Conservation (phyloP, 768 basidiomycete genomes). For the Candolleomyces aberdarensis region DNA sequence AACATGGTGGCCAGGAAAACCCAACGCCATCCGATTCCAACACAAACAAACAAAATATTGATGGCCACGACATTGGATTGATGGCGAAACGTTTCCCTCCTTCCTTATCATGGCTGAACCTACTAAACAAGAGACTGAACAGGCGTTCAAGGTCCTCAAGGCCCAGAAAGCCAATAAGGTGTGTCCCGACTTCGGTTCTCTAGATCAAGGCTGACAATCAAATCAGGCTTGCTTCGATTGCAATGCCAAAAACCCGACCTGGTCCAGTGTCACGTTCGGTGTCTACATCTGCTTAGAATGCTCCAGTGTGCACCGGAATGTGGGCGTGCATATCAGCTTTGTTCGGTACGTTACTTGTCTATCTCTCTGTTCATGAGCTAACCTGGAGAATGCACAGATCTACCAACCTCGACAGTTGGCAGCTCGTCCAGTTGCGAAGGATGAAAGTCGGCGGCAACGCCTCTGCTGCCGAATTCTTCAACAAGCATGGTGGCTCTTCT, state of each 20-base stretch:
- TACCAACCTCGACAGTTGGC: conserved; percentile 96
- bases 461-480: conserved; percentile 84
- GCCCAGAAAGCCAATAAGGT: conserved; percentile 90
- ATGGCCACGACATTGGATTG: neutral
- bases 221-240: conserved; percentile 83
- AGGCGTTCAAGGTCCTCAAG: conserved; percentile 79
- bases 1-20: neutral
- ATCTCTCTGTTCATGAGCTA: too few relatives aligned
- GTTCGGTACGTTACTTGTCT: conserved; percentile 61
- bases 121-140: conserved; percentile 83
- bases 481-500: conserved; percentile 75
- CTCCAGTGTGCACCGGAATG: conserved; percentile 90
- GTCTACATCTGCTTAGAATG: conserved; percentile 98
- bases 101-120: conserved; percentile 58
- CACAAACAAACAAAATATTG: neutral
- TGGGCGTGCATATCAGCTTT: conserved; percentile 98
- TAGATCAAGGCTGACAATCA: neutral
- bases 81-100: neutral
- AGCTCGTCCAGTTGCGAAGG: conserved; percentile 81
- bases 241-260: conserved; percentile 92
- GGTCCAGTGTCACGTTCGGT: conserved; percentile 95
- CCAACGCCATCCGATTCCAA: neutral
- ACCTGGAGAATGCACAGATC: conserved; percentile 50
- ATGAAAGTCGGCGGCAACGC: conserved; percentile 97
- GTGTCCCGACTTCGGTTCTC: conserved; percentile 6